Evolutionary conservation across 139 green algal species (phyloP).

Genomic region (Tetradesmus obliquus): DNA sequence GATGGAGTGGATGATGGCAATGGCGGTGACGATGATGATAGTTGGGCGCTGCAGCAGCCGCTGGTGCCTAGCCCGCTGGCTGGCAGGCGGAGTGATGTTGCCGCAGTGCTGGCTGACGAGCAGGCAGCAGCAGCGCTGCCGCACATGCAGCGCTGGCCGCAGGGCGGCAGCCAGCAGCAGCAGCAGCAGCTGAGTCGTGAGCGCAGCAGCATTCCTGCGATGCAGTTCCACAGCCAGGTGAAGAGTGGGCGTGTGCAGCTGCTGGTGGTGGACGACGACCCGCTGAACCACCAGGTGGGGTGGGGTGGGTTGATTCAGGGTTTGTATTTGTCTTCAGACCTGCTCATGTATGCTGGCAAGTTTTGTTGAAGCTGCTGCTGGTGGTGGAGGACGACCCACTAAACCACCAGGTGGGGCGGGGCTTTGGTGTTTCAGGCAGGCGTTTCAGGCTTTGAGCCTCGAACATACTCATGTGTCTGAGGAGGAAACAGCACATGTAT

Average conservation of each 20-base stretch:
- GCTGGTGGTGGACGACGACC: constrained; percentile 21
- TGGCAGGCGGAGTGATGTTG: neutral
- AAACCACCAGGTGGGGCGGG: too few species aligned
- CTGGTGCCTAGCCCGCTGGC: neutral
- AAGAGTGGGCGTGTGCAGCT: constrained; percentile 3
- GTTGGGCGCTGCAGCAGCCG: neutral
- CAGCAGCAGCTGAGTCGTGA: neutral
- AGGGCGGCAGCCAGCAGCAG: neutral
- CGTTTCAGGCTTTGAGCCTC: too few species aligned
- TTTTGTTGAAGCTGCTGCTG: too few species aligned
- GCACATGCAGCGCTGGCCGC: too few species aligned
- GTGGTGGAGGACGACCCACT: too few species aligned
- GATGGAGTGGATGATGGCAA: neutral
- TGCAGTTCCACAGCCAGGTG: constrained; percentile 9
- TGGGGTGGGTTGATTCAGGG: neutral
- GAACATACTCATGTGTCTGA: too few species aligned
- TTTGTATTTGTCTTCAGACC: too few species aligned
- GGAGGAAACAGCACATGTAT: too few species aligned
- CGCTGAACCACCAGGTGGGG: constrained; percentile 15
- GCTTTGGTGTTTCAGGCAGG: too few species aligned
- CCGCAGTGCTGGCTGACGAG: neutral
- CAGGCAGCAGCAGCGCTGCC: neutral
- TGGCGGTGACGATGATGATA: too few species aligned
- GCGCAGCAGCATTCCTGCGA: neutral
- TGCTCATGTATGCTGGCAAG: too few species aligned